These are phyloP conservation scores for Neonothopanus nambi DNA, from an alignment of 1,284 basidiomycete species.

Conservation along the genomic window DNA sequence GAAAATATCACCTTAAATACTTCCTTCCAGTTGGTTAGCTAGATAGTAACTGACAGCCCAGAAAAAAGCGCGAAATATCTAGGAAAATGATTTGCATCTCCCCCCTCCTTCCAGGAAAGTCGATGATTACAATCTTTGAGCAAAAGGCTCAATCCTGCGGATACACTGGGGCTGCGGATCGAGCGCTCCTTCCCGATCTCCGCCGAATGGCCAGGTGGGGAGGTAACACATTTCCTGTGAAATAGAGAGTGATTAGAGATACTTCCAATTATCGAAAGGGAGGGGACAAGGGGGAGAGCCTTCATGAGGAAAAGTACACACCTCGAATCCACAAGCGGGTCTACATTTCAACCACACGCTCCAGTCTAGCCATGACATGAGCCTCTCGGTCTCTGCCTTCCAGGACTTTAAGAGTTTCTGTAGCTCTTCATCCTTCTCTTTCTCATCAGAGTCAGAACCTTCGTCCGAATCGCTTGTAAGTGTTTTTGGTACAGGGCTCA, in stretches of 20 bases:
- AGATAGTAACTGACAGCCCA: no score
- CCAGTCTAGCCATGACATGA: constrained; percentile 18
- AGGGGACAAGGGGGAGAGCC: background rate
- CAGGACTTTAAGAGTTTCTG: constrained; percentile 3
- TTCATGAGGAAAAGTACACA: background rate
- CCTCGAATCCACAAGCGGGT: constrained; percentile 15
- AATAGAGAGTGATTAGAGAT: background rate
- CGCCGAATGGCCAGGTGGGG: constrained; percentile 13
- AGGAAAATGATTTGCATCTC: no score
- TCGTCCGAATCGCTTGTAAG: no score
- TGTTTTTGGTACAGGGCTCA: background rate
- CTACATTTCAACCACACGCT: constrained; percentile 15
- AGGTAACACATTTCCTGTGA: constrained; percentile 14
- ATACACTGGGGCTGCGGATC: constrained; percentile 14
- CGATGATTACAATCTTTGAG: no score
- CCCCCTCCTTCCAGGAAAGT: no score
- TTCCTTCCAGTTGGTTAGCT: no score
- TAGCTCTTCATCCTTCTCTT: background rate
- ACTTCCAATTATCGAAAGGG: background rate
- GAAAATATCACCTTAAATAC: no score
- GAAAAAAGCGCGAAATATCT: no score
- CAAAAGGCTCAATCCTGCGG: background rate
- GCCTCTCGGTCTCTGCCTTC: constrained; percentile 4
- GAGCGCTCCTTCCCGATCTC: background rate
- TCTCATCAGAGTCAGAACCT: background rate